These are phyloP conservation scores for Gossypium gossypioides DNA, from an alignment of 441 rosid genomes.

Conservation along the genomic window DNA sequence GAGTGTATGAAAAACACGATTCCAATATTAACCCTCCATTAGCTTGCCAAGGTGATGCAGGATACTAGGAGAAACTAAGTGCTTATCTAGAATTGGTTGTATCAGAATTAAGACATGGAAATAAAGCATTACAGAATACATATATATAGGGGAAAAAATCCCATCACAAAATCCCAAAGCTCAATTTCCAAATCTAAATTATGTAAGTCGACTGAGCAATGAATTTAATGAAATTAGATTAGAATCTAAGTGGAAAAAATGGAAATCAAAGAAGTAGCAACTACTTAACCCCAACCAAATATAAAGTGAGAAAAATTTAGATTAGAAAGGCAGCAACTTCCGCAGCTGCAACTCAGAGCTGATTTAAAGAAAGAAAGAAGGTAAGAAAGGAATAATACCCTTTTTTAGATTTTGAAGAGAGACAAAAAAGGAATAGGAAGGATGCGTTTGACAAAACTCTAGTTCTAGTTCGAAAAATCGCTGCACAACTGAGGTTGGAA, in stretches of 20 bases:
- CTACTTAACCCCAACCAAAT: background rate
- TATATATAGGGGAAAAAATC: background rate
- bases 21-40: background rate
- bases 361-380: background rate
- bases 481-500: background rate
- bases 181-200: background rate
- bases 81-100: background rate
- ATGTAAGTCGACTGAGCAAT: background rate
- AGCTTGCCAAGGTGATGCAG: background rate
- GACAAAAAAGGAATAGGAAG: background rate
- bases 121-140: background rate
- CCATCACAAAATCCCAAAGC: background rate
- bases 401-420: background rate
- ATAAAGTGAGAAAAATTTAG: background rate
- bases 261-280: background rate
- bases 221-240: background rate
- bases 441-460: background rate
- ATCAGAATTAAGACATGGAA: background rate
- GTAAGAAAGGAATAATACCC: background rate
- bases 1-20: background rate
- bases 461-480: constrained; percentile 13
- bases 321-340: background rate
- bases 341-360: background rate
- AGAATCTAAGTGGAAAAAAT: background rate
- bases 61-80: background rate